phyloP scores from a whole-genome alignment of 2,329 filamentous ascomycete species.

The Neofusicoccum sp. region DNA sequence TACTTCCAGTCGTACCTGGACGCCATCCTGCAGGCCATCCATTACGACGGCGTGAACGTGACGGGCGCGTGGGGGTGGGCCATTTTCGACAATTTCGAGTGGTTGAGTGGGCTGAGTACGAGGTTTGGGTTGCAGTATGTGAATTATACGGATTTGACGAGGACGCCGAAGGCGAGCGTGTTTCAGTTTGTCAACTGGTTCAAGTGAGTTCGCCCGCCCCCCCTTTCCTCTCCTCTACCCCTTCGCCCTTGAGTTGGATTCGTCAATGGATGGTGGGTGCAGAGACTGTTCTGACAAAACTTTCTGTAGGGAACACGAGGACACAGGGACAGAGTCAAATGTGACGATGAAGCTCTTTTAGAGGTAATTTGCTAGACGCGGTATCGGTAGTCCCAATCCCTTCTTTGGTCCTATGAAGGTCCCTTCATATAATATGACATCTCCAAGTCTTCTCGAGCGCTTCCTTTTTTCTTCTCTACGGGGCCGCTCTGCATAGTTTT shows the following conservation, averaged over 20 bases:
- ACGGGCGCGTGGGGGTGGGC: constrained; percentile 44
- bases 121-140: constrained; percentile 46
- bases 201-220: constrained; percentile 22
- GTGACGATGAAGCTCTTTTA: background rate
- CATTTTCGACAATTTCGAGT: constrained; percentile 45
- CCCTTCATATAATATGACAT: too few relatives aligned
- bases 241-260: too few relatives aligned
- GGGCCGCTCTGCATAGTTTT: too few relatives aligned
- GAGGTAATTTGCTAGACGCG: background rate
- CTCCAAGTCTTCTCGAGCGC: too few relatives aligned
- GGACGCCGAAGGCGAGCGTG: constrained; percentile 43
- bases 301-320: background rate
- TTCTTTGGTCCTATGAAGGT: too few relatives aligned
- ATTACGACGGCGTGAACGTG: constrained; percentile 41
- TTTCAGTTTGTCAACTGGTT: constrained; percentile 47
- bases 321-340: background rate
- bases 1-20: constrained; percentile 44
- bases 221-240: background rate
- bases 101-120: constrained; percentile 36
- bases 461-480: too few relatives aligned
- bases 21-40: constrained; percentile 39
- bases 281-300: background rate
- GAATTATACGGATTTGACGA: constrained; percentile 41
- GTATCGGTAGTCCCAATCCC: background rate
- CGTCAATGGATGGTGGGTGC: too few relatives aligned